phyloP scores from a whole-genome alignment of 331 rosid genomes.

The Pyrus hybrid region DNA sequence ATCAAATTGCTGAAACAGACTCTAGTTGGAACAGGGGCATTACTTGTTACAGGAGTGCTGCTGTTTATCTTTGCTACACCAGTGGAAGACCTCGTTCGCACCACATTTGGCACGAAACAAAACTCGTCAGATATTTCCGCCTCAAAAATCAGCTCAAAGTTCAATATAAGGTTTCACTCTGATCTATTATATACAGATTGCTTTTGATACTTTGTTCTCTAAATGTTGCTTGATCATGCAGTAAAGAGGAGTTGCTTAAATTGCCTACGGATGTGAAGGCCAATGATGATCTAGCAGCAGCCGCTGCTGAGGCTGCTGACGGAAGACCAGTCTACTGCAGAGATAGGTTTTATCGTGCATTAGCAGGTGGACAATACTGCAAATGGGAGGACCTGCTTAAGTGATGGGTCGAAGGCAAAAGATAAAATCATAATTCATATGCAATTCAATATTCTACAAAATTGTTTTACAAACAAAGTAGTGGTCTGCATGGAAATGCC shows the following conservation, averaged over 20 bases:
- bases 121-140: conserved; percentile 28
- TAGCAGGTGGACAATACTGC: conserved; percentile 99
- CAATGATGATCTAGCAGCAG: conserved; percentile 90
- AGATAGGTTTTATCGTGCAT: conserved; percentile 86
- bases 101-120: conserved; percentile 42
- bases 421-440: conserved; percentile 3
- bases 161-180: conserved; percentile 50
- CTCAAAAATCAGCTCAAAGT: conserved; percentile 51
- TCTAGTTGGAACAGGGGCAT: conserved; percentile 81
- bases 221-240: conserved; percentile 20
- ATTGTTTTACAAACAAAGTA: not conserved
- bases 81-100: conserved; percentile 54
- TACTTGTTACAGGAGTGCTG: conserved; percentile 77
- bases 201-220: not conserved
- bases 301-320: conserved; percentile 96
- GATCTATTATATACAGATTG: not conserved
- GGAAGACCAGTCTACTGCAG: conserved; percentile 98
- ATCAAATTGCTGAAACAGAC: conserved; percentile 86
- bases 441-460: not conserved
- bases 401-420: conserved; percentile 22
- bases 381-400: conserved; percentile 85
- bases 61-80: conserved; percentile 82
- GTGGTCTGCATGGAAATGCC: not conserved
- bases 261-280: conserved; percentile 68
- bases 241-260: conserved; percentile 87